A percentile compares a stretch with the other conserved stretches of the same genome.
These are phyloP conservation scores for Penicillium psychrosexuale DNA, from an alignment of 2,329 filamentous ascomycete species.

Conservation along the genomic window DNA sequence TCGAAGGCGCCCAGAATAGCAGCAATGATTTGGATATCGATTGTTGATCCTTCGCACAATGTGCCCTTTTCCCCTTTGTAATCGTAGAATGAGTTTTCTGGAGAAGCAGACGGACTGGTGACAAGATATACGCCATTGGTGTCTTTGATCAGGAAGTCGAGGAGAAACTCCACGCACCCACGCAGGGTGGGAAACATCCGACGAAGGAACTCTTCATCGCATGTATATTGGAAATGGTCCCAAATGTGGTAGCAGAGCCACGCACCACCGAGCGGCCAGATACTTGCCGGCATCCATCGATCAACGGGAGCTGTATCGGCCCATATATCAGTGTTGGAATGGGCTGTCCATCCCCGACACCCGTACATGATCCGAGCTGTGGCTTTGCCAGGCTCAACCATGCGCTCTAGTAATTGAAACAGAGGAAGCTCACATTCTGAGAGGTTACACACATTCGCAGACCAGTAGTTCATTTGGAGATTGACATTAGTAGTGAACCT, in stretches of 20 bases:
- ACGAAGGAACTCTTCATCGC: slow-evolving; percentile 19
- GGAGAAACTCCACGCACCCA: slow-evolving; percentile 31
- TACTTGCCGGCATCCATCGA: slow-evolving; percentile 41
- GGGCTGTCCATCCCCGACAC: slow-evolving; percentile 55
- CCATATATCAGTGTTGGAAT: slow-evolving; percentile 59
- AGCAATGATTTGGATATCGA: slow-evolving; percentile 48
- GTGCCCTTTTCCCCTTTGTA: slow-evolving; percentile 20
- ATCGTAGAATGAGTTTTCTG: slow-evolving; percentile 31
- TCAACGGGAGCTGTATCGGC: slow-evolving; percentile 55
- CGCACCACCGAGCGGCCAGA: slow-evolving; percentile 47
- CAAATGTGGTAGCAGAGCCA: slow-evolving; percentile 62
- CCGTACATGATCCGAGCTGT: slow-evolving; percentile 55
- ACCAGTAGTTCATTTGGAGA: slow-evolving; percentile 62
- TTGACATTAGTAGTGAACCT: slow-evolving; percentile 62
- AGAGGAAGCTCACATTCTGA: slow-evolving; percentile 44
- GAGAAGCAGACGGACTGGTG: slow-evolving; percentile 30
- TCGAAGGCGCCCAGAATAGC: slow-evolving; percentile 39
- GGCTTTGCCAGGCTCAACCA: slow-evolving; percentile 43
- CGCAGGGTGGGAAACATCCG: slow-evolving; percentile 25
- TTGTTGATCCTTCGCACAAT: slow-evolving; percentile 44
- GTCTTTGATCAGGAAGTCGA: slow-evolving; percentile 31
- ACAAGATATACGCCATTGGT: slow-evolving; percentile 20
- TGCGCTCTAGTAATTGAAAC: slow-evolving; percentile 41
- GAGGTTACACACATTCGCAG: slow-evolving; percentile 52
- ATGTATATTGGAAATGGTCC: slow-evolving; percentile 55